These are phyloP conservation scores for Mycena alexandri DNA, from an alignment of 768 basidiomycete genomes.

Conservation along the genomic window DNA sequence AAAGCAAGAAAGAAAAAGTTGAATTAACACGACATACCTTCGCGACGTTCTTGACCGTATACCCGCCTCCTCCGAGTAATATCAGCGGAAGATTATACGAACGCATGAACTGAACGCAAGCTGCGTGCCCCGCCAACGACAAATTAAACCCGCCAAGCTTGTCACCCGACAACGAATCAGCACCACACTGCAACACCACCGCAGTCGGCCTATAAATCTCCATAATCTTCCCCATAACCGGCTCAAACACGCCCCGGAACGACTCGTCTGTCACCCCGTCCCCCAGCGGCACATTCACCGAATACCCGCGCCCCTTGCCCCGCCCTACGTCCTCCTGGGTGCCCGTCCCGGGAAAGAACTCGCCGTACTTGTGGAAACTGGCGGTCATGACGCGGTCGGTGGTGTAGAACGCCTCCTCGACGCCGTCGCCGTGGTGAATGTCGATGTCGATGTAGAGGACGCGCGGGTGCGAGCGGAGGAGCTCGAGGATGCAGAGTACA, in stretches of 20 bases:
- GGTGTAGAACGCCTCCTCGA: conserved; percentile 98
- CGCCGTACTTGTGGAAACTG: conserved; percentile 97
- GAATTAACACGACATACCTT: conserved; percentile 46
- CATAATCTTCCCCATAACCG: conserved; percentile 89
- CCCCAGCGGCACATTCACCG: conserved; percentile 93
- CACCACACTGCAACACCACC: conserved; percentile 94
- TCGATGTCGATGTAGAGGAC: conserved; percentile 99
- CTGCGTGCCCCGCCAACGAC: conserved; percentile 94
- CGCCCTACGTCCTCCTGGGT: conserved; percentile 89
- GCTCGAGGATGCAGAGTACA: conserved; percentile 93
- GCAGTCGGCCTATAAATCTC: conserved; percentile 90
- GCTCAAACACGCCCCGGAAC: conserved; percentile 89
- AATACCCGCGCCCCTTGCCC: conserved; percentile 87
- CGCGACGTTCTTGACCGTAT: conserved; percentile 97
- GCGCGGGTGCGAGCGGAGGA: conserved; percentile 84
- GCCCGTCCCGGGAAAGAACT: conserved; percentile 92
- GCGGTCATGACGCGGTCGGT: conserved; percentile 98
- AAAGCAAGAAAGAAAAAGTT: too few species aligned
- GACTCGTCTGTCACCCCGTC: conserved; percentile 95
- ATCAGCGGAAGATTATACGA: conserved; percentile 88
- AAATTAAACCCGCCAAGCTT: conserved; percentile 97
- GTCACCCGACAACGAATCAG: conserved; percentile 95
- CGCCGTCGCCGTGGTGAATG: conserved; percentile 98
- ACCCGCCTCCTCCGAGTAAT: conserved; percentile 95
- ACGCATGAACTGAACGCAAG: conserved; percentile 90